Conservation (phyloP, 2,329 filamentous ascomycete genomes). For the Botrytis porri region DNA sequence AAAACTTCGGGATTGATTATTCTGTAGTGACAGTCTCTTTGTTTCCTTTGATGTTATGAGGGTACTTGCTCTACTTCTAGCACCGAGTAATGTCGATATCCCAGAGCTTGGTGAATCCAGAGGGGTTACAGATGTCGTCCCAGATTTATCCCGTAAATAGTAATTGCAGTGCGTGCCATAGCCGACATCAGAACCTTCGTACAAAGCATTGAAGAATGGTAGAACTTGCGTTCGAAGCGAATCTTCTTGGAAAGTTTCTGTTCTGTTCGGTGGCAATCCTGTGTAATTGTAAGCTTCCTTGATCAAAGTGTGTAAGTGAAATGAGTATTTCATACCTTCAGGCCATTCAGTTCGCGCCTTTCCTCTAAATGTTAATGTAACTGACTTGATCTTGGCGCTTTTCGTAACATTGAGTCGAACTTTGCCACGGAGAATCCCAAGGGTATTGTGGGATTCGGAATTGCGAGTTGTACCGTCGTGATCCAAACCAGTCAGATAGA, state of each 20-base stretch:
- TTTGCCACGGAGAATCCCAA: conserved; percentile 81
- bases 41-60: conserved; percentile 30
- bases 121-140: conserved; percentile 34
- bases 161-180: conserved; percentile 64
- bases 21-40: conserved; percentile 62
- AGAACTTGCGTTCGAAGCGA: conserved; percentile 83
- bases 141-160: conserved; percentile 37
- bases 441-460: conserved; percentile 40
- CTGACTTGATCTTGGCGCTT: conserved; percentile 86
- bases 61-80: conserved; percentile 32
- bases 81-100: conserved; percentile 28
- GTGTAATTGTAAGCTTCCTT: conserved; percentile 12
- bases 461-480: conserved; percentile 45
- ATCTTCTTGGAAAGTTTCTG: conserved; percentile 79
- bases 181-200: conserved; percentile 54
- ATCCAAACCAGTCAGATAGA: conserved; percentile 75
- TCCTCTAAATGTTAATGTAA: conserved; percentile 82
- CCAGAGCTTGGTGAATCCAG: conserved; percentile 26
- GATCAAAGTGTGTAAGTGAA: not conserved
- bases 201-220: conserved; percentile 84
- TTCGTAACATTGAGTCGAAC: conserved; percentile 81
- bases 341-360: conserved; percentile 92
- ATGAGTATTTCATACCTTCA: conserved; percentile 62
- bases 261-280: conserved; percentile 84
- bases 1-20: conserved; percentile 66